Evolutionary conservation across 495 filamentous ascomycete species (phyloP), one percentile per base, ranked within the genome.

Genomic region (Mytilinidion resinicola): DNA sequence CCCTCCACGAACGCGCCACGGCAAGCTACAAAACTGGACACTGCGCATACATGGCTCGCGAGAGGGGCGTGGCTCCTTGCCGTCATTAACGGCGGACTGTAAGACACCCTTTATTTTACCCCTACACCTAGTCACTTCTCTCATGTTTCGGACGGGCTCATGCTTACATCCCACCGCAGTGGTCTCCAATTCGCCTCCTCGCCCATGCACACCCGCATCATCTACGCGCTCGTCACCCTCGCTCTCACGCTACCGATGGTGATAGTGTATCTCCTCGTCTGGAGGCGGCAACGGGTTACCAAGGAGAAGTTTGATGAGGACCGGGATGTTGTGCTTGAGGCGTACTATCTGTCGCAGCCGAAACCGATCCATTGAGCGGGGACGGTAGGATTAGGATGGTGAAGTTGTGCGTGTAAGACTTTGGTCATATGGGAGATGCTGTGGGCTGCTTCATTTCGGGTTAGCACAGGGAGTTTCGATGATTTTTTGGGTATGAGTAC

Each of bases 1-100:
- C 46, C 53, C 20, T 48, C 11, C 25, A 61, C 33, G 41, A 50
- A 20, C 39, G 39, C 57, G 11, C n/a, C 33, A 38, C n/a, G 6
- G 37, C 35, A 19, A 42, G 35, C 36, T 14, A 46, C 38, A 36
- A 38, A 9, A 17, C 48, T 52, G 9, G 49, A 39, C 4, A 19
- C 20, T 12, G n/a, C 30, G 10, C 57, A 59, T 20, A 36, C 11
- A 6, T 53, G 49, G 48, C 7, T 44, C 4, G 57, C 49, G 10
- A 35, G 51, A 12, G 20, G 14, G 6, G 1, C 53, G 11, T 41
- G 50, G 36, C 12, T 53, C 20, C 41, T 59, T 17, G 57, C 35
- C 12, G 21, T 53, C 12, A 36, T 59, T 0, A 59, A 59, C 17
- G 57, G 57, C 38, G 50, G 48, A 20, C 7, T 54, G 56, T 58